phyloP scores from a whole-genome alignment of 768 basidiomycete genomes.

The Suillus cothurnatus region DNA sequence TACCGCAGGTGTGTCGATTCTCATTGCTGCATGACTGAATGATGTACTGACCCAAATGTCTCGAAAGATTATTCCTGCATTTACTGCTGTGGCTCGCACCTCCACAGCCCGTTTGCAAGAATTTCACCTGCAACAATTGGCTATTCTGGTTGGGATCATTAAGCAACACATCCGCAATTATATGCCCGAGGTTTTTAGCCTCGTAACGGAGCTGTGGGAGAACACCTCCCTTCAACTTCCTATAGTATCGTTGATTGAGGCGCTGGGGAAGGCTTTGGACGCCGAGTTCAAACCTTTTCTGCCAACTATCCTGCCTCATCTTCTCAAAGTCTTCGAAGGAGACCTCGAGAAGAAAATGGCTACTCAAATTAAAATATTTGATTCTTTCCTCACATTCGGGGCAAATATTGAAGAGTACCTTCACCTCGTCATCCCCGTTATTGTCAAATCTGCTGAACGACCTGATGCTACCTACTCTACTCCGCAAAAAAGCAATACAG shows the following conservation, averaged over 20 bases:
- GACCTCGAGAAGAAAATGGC: conserved; percentile 77
- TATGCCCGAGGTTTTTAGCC: conserved; percentile 78
- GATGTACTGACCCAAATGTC: neutral
- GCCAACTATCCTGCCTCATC: conserved; percentile 83
- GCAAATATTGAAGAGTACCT: conserved; percentile 97
- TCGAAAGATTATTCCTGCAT: conserved; percentile 88
- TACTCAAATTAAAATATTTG: conserved; percentile 89
- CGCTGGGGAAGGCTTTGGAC: conserved; percentile 90
- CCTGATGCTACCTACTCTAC: conserved; percentile 66
- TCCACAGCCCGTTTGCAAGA: conserved; percentile 85
- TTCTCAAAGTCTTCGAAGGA: conserved; percentile 91
- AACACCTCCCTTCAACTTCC: conserved; percentile 82
- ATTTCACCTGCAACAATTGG: conserved; percentile 93
- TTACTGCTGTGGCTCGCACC: conserved; percentile 82
- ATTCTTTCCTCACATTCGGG: conserved; percentile 94
- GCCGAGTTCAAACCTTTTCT: conserved; percentile 98
- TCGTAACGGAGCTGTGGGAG: conserved; percentile 93
- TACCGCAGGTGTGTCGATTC: conserved; percentile 71
- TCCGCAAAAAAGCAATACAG: conserved; percentile 88
- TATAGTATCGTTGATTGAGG: conserved; percentile 90
- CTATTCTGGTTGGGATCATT: conserved; percentile 93
- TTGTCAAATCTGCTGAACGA: conserved; percentile 89
- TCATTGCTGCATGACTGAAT: conserved; percentile 11
- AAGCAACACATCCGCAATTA: conserved; percentile 97
- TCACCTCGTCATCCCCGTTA: conserved; percentile 93